These are phyloP conservation scores for Diutina catenulata DNA, from an alignment of 1,139 yeast genomes.

Conservation along the genomic window DNA sequence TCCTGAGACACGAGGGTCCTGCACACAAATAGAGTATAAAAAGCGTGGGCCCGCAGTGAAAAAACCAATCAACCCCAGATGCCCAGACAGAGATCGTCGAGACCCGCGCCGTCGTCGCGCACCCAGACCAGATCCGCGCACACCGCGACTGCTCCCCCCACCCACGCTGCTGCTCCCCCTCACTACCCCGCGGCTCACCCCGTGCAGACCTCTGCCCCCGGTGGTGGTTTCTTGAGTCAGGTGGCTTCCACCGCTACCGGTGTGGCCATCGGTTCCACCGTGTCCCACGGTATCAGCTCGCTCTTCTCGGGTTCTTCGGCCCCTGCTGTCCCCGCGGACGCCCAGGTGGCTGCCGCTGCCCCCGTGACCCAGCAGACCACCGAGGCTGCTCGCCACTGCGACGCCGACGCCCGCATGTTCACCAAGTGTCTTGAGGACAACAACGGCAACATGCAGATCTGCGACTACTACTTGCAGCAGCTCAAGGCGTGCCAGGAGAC, in stretches of 20 bases:
- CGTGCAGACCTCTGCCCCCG: slow-evolving; percentile 7
- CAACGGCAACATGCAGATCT: slow-evolving; percentile 89
- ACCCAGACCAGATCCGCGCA: slow-evolving; percentile 63
- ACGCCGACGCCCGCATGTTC: slow-evolving; percentile 85
- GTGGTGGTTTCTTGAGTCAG: slow-evolving; percentile 87
- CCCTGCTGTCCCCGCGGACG: slow-evolving; percentile 38
- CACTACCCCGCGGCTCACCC: slow-evolving; percentile 27
- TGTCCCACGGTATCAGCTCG: slow-evolving; percentile 89
- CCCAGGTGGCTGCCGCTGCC: slow-evolving; percentile 24
- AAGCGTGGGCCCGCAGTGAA: not conserved
- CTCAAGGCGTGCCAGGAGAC: slow-evolving; percentile 97
- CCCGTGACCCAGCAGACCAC: slow-evolving; percentile 30
- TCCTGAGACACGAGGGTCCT: too few relatives aligned
- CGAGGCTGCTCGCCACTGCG: slow-evolving; percentile 57
- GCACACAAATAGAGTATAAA: not conserved
- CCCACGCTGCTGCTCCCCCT: slow-evolving; percentile 22
- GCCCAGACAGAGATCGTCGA: slow-evolving; percentile 58
- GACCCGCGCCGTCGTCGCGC: slow-evolving; percentile 36
- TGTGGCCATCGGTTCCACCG: slow-evolving; percentile 96
- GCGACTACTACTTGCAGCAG: slow-evolving; percentile 95
- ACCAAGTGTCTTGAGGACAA: slow-evolving; percentile 92
- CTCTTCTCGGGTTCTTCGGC: slow-evolving; percentile 72
- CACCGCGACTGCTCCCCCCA: slow-evolving; percentile 55
- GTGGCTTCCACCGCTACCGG: slow-evolving; percentile 99
- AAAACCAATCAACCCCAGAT: too few relatives aligned